Conservation (phyloP, 306 rosid species). For the Parietaria judaica region DNA sequence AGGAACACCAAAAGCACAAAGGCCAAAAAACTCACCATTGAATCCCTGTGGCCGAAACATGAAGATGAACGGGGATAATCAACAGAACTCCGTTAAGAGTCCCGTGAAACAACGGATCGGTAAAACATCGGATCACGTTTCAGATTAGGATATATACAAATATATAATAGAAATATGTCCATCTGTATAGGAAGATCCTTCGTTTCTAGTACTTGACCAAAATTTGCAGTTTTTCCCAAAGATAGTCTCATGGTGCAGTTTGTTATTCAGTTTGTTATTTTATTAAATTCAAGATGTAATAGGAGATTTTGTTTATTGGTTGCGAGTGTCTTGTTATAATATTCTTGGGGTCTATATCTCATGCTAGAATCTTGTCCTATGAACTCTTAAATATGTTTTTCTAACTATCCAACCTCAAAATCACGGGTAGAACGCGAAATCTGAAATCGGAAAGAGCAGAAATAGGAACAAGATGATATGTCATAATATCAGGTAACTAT, state of each 20-base stretch:
- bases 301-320: conserved; percentile 2
- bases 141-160: conserved; percentile 22
- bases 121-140: conserved; percentile 20
- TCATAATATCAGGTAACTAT: background rate
- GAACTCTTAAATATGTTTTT: too few relatives aligned
- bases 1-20: conserved; percentile 13
- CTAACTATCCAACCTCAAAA: too few relatives aligned
- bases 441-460: background rate
- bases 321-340: background rate
- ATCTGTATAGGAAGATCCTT: background rate
- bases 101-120: conserved; percentile 29
- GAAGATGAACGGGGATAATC: conserved; percentile 28
- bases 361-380: too few relatives aligned
- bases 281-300: background rate
- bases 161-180: conserved; percentile 14
- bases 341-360: background rate
- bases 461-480: background rate
- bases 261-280: background rate
- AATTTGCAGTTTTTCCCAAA: background rate
- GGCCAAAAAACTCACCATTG: conserved; percentile 16
- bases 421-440: too few relatives aligned
- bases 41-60: conserved; percentile 20
- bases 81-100: conserved; percentile 15
- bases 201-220: conserved; percentile 13
- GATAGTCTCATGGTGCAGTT: conserved; percentile 4